phyloP scores from a whole-genome alignment of 352 stramenopile species.

The Pythium graminicola region DNA sequence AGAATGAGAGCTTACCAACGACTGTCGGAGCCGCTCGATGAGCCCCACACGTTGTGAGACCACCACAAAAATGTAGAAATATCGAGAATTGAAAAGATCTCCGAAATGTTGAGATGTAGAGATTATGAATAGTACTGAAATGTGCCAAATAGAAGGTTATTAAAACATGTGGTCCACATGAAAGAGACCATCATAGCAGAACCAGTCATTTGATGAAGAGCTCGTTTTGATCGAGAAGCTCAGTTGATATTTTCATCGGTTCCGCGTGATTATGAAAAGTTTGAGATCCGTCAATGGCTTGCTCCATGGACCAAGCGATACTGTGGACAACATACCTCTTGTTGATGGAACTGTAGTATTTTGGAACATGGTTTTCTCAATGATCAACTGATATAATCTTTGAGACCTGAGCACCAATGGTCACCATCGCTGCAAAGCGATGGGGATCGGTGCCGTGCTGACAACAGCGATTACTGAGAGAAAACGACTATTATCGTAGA shows the following conservation, averaged over 20 bases:
- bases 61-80: conserved; percentile 28
- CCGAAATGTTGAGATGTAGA: conserved; percentile 1
- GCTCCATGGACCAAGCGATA: conserved; percentile 27
- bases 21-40: conserved; percentile 6
- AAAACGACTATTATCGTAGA: too few species aligned
- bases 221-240: too few species aligned
- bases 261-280: conserved; percentile 81
- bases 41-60: conserved; percentile 1
- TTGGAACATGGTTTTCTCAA: conserved; percentile 27
- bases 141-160: too few species aligned
- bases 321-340: conserved; percentile 60
- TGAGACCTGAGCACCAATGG: conserved; percentile 53
- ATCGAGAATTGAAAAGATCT: background rate
- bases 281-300: conserved; percentile 77
- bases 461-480: conserved; percentile 60
- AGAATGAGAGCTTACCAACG: background rate
- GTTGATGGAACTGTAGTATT: conserved; percentile 41
- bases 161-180: too few species aligned
- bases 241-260: too few species aligned
- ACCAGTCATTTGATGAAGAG: too few species aligned
- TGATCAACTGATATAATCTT: conserved; percentile 87
- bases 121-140: too few species aligned
- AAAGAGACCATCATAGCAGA: too few species aligned
- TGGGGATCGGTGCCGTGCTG: conserved; percentile 27
- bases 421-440: conserved; percentile 12